Conservation (phyloP, 257 asterid genomes). For the Knoxia roxburghii region DNA sequence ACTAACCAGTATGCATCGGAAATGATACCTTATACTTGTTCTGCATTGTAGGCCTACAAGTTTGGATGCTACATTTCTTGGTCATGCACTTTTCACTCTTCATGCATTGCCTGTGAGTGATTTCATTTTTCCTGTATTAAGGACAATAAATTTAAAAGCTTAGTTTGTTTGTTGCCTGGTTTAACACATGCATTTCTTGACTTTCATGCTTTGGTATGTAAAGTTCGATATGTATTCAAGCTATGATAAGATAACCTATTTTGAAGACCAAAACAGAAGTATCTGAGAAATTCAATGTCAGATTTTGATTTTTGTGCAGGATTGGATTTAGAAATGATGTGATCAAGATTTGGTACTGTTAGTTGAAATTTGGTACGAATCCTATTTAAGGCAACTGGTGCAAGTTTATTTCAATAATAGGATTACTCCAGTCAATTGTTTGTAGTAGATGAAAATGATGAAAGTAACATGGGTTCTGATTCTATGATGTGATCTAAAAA, state of each 20-base stretch:
- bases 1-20: background rate
- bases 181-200: no score
- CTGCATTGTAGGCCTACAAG: constrained; percentile 67
- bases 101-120: constrained; percentile 92
- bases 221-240: no score
- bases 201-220: no score
- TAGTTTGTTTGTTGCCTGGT: background rate
- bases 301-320: background rate
- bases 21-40: background rate
- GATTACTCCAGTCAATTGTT: background rate
- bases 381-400: background rate
- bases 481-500: background rate
- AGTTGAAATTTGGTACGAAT: background rate
- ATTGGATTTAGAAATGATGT: background rate
- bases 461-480: background rate
- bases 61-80: constrained; percentile 82
- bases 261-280: background rate
- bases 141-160: background rate
- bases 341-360: background rate
- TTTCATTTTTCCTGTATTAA: background rate
- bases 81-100: constrained; percentile 69
- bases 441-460: background rate
- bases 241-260: background rate
- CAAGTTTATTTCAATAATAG: background rate
- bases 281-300: no score